Percentiles rank a stretch among this genome's conserved stretches.
Conservation (phyloP, 352 stramenopile species). For the Globisporangium ultimum region DNA sequence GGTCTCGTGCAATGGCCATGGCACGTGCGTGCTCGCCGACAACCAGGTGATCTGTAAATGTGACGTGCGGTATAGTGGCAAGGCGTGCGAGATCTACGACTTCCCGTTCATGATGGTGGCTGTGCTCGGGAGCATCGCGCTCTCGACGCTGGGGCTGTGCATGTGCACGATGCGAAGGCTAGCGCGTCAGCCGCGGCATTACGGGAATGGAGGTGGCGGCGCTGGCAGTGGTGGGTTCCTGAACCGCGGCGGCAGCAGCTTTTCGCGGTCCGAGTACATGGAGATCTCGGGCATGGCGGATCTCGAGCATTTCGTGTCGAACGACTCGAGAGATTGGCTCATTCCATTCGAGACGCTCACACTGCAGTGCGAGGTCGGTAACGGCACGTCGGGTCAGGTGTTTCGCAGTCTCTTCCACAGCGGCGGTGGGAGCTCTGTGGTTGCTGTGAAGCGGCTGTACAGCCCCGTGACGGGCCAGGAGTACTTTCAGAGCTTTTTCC, state of each 20-base stretch:
- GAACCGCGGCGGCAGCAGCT: constrained; percentile 43
- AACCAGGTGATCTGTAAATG: constrained; percentile 62
- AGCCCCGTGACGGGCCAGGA: constrained; percentile 83
- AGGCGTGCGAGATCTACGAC: constrained; percentile 80
- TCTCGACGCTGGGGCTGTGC: constrained; percentile 81
- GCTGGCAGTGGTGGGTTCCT: constrained; percentile 19
- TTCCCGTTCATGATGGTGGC: constrained; percentile 83
- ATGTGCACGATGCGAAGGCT: constrained; percentile 86
- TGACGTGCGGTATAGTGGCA: constrained; percentile 68
- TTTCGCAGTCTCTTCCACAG: constrained; percentile 84
- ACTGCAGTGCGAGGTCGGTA: constrained; percentile 82
- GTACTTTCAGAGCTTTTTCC: constrained; percentile 91
- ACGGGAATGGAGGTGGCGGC: constrained; percentile 1
- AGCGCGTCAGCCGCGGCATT: constrained; percentile 55
- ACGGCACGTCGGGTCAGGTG: constrained; percentile 88
- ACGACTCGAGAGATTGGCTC: constrained; percentile 87
- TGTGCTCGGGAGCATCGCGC: constrained; percentile 69
- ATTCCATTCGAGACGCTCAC: constrained; percentile 87
- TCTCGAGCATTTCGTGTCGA: constrained; percentile 86
- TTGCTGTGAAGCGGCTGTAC: constrained; percentile 87
- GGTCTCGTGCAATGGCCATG: constrained; percentile 66
- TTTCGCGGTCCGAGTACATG: constrained; percentile 80
- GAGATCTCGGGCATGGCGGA: constrained; percentile 86
- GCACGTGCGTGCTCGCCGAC: constrained; percentile 52
- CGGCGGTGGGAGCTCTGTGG: constrained; percentile 76